These are phyloP conservation scores for Brettanomyces nanus DNA, from an alignment of 805 yeast species.

Conservation along the genomic window DNA sequence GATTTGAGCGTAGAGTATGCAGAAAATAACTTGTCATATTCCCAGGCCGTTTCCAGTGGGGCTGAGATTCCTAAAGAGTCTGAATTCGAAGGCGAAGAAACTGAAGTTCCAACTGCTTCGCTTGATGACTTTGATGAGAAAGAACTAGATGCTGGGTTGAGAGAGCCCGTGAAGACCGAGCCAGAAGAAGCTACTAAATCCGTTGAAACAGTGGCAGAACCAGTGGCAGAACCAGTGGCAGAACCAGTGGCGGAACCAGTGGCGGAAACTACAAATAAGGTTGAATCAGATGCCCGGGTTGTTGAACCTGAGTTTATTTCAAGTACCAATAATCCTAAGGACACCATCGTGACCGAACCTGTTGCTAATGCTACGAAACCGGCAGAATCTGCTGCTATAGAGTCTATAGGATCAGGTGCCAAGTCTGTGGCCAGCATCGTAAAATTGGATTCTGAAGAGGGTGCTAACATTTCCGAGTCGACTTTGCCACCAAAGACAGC, in stretches of 20 bases:
- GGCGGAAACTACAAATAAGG: background rate
- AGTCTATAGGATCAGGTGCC: too few species aligned
- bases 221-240: background rate
- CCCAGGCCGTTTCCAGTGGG: constrained; percentile 21
- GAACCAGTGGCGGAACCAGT: background rate
- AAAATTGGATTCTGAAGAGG: too few species aligned
- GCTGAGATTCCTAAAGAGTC: constrained; percentile 21
- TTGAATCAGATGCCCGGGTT: background rate
- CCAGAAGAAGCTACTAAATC: background rate
- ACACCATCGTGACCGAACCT: constrained; percentile 16
- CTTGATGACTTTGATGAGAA: constrained; percentile 25
- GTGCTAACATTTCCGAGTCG: too few species aligned
- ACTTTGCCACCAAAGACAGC: too few species aligned
- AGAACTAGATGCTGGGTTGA: too few species aligned
- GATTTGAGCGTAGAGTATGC: constrained; percentile 25
- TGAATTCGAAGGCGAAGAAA: constrained; percentile 10
- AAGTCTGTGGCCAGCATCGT: too few species aligned
- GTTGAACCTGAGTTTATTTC: too few species aligned
- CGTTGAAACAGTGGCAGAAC: background rate
- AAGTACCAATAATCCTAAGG: too few species aligned
- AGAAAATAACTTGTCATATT: constrained; percentile 23
- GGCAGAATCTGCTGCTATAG: too few species aligned
- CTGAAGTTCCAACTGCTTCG: constrained; percentile 25
- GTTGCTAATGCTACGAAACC: background rate
- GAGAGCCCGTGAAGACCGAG: too few species aligned